These are phyloP conservation scores for Misopates orontium DNA, from an alignment of 257 asterid species.

Conservation along the genomic window DNA sequence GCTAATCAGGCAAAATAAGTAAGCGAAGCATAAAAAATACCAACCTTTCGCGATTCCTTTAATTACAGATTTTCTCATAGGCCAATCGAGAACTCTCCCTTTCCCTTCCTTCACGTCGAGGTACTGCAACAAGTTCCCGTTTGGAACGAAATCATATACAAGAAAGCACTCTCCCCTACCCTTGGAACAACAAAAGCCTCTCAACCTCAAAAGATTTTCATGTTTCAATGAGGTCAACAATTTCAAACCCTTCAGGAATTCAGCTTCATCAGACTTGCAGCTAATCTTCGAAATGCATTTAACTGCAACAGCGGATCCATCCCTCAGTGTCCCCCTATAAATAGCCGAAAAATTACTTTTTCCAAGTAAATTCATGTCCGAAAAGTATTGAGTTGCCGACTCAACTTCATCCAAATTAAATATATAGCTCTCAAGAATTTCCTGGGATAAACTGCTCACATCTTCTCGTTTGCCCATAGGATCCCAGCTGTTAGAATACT, in stretches of 20 bases:
- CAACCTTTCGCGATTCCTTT: conserved; percentile 86
- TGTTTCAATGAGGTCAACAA: conserved; percentile 73
- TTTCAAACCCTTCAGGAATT: conserved; percentile 74
- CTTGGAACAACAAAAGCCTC: conserved; percentile 96
- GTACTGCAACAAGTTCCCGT: conserved; percentile 75
- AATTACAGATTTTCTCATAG: conserved; percentile 65
- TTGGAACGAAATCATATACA: conserved; percentile 73
- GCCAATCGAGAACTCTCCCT: conserved; percentile 79
- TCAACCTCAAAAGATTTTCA: conserved; percentile 71
- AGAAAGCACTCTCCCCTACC: conserved; percentile 97
- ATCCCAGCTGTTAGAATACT: conserved; percentile 87
- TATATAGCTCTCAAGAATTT: conserved; percentile 75
- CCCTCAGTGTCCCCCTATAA: conserved; percentile 75
- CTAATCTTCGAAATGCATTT: conserved; percentile 90
- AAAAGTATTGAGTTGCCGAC: conserved; percentile 84
- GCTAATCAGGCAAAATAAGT: neutral
- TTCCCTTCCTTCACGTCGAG: conserved; percentile 62
- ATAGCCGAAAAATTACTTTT: conserved; percentile 78
- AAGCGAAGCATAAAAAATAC: conserved; percentile 13
- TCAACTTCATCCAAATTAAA: conserved; percentile 88
- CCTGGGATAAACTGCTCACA: conserved; percentile 69
- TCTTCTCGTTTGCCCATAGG: conserved; percentile 64
- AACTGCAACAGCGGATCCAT: conserved; percentile 78
- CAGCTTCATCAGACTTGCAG: conserved; percentile 85
- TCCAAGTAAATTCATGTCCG: conserved; percentile 75